Percentiles rank a stretch among this genome's conserved stretches.
Evolutionary conservation across 768 basidiomycete species (phyloP).

Genomic region (Punctularia strigosozonata): DNA sequence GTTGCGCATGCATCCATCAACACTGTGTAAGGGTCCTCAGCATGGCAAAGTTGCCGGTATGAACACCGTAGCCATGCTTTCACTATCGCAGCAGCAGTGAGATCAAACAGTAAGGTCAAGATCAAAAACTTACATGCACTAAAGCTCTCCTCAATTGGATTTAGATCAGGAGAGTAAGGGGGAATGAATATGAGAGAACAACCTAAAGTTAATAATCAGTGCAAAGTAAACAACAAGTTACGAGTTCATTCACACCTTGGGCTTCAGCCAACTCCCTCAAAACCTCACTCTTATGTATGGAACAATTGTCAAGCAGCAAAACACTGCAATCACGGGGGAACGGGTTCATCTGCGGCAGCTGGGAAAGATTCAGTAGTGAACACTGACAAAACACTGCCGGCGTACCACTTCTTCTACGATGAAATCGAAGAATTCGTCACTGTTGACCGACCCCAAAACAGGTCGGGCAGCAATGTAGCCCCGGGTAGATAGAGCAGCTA

Average conservation of each 20-base stretch:
- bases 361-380: no score
- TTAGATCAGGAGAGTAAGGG: slow-evolving; percentile 25
- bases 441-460: slow-evolving; percentile 18
- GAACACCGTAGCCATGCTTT: slow-evolving; percentile 16
- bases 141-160: slow-evolving; percentile 24
- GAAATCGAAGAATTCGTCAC: slow-evolving; percentile 19
- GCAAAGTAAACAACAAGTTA: not conserved
- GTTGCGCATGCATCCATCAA: slow-evolving; percentile 13
- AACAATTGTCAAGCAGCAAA: slow-evolving; percentile 1
- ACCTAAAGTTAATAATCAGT: slow-evolving; percentile 8
- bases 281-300: slow-evolving; percentile 1
- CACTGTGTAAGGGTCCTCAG: slow-evolving; percentile 9
- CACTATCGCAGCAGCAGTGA: slow-evolving; percentile 7
- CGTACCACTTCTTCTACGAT: slow-evolving; percentile 16
- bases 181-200: slow-evolving; percentile 17
- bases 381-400: slow-evolving; percentile 3
- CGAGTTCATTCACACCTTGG: not conserved
- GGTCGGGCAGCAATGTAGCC: slow-evolving; percentile 16
- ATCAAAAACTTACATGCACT: slow-evolving; percentile 10
- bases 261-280: not conserved
- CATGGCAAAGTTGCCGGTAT: slow-evolving; percentile 2
- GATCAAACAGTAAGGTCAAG: not conserved
- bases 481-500: slow-evolving; percentile 16
- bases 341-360: slow-evolving; percentile 10
- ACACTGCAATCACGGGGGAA: not conserved